A percentile compares a stretch with the other conserved stretches of the same genome.
These are phyloP conservation scores for Dioszegia crocea DNA, from an alignment of 768 basidiomycete species.

Conservation along the genomic window DNA sequence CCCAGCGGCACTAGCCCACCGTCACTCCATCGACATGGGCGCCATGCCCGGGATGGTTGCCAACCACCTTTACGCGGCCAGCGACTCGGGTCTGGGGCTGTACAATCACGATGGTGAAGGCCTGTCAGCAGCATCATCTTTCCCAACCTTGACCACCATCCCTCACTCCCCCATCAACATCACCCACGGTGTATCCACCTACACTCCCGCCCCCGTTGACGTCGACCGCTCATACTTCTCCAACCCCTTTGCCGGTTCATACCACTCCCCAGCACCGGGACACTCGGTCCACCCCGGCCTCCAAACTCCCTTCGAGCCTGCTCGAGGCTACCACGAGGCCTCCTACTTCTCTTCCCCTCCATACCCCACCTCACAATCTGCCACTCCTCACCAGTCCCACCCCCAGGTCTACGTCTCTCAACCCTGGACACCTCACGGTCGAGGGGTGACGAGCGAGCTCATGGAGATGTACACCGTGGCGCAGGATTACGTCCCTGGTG, in stretches of 20 bases:
- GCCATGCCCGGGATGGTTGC: neutral
- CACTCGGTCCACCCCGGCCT: neutral
- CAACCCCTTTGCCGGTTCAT: neutral
- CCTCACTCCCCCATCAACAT: slow-evolving; percentile 1
- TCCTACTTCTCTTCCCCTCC: too few species aligned
- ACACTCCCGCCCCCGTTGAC: neutral
- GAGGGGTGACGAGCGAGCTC: neutral
- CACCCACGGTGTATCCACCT: neutral
- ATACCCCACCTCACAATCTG: too few species aligned
- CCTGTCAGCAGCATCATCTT: neutral
- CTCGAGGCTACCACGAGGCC: too few species aligned
- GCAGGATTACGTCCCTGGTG: neutral
- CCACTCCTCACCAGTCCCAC: neutral
- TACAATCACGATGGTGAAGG: neutral
- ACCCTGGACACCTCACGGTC: neutral
- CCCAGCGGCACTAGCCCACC: neutral
- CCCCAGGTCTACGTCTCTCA: neutral
- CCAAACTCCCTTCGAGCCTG: neutral
- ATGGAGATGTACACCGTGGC: slow-evolving; percentile 6
- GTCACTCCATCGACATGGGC: slow-evolving; percentile 8
- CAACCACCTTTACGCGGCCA: neutral
- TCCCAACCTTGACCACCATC: neutral
- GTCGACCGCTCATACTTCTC: neutral
- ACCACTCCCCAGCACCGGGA: neutral
- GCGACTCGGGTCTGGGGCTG: neutral